Base-by-base conservation (phyloP, 768 basidiomycete species). In the Boletus patriciae region DNA sequence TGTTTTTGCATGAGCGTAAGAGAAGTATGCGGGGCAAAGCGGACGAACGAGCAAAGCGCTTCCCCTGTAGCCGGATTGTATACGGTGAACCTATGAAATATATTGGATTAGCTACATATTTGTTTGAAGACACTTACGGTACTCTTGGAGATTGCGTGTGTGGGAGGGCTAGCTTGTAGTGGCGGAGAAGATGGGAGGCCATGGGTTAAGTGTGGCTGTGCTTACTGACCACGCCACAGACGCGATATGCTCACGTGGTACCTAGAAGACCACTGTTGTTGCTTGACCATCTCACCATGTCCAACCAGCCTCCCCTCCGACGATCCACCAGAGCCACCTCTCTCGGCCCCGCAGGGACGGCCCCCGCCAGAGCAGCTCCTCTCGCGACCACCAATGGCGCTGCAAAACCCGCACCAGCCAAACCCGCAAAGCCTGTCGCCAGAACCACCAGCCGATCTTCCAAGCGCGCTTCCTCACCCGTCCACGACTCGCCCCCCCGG, bases 21-120 rank as follows among this genome's bases (percentile, higher is more conserved):
- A 13, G 49, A 18, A 27, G 31, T 5, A 68, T 77, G 50, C 62
- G 83, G 85, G 75, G 73, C 75, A 82, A 36, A 87, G 67, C 15
- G 74, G 18, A 74, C 82, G 58, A 66, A 87, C 88, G 72, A 78
- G 75, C 76, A 83, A 34, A 90, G 66, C 13, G 74, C 65, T 52
- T 85, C 74, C 31, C 86, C 84, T 1, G 80, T 89, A 3, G 90
- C 88, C 12, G 90, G 90, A 68, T 90, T 90, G 43, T 67, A 66
- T 9, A 92, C 81, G 16, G 66, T 64, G 51, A 87, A 78, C 19
- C 83, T 87, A 51, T 18, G 31, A 1, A 42, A 6, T n/a, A 10
- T 3, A n/a, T 54, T 19, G n/a, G 23, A n/a, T 36, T 16, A 15
- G 13, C 7, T 27, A 19, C 3, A 38, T 4, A 7, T 19, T 36